A percentile compares a stretch with the other conserved stretches of the same genome.
These are phyloP conservation scores for Aspergillus thermomutatus DNA, from an alignment of 2,329 filamentous ascomycete species.

Conservation along the genomic window DNA sequence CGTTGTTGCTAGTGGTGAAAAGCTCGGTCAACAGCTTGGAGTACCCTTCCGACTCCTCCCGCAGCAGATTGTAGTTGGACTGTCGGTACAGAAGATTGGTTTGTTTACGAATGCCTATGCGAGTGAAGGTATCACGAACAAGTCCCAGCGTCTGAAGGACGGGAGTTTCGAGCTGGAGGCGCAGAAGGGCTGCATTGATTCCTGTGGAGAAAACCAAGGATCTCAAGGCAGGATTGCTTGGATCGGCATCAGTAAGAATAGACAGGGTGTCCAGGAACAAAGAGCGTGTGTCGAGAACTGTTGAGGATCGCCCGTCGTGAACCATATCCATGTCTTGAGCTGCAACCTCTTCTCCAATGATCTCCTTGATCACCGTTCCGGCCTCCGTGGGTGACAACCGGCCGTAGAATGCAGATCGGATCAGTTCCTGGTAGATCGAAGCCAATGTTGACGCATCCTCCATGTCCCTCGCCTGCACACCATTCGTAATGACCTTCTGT, in stretches of 20 bases:
- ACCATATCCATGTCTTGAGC: conserved; percentile 45
- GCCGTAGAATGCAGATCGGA: conserved; percentile 69
- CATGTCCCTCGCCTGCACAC: conserved; percentile 61
- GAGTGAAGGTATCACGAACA: conserved; percentile 78
- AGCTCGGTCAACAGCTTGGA: conserved; percentile 94
- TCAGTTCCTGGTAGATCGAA: conserved; percentile 78
- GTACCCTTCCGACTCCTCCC: conserved; percentile 95
- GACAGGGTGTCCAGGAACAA: conserved; percentile 82
- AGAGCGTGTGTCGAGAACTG: conserved; percentile 58
- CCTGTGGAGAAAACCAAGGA: conserved; percentile 69
- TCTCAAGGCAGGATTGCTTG: conserved; percentile 56
- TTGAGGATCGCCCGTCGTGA: conserved; percentile 43
- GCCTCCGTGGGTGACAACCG: conserved; percentile 66
- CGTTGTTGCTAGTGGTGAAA: conserved; percentile 78
- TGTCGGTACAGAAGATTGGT: conserved; percentile 94
- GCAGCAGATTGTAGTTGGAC: conserved; percentile 91
- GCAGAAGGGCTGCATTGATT: conserved; percentile 69
- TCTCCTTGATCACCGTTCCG: conserved; percentile 69
- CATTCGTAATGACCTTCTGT: conserved; percentile 63
- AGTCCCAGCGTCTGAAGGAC: conserved; percentile 73
- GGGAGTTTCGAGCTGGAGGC: conserved; percentile 75
- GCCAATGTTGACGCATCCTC: conserved; percentile 68
- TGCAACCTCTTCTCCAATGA: conserved; percentile 59
- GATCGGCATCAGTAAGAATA: conserved; percentile 70
- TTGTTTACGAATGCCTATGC: conserved; percentile 80